Conservation (phyloP, 345 rosid genomes). For the Linum lewisii region DNA sequence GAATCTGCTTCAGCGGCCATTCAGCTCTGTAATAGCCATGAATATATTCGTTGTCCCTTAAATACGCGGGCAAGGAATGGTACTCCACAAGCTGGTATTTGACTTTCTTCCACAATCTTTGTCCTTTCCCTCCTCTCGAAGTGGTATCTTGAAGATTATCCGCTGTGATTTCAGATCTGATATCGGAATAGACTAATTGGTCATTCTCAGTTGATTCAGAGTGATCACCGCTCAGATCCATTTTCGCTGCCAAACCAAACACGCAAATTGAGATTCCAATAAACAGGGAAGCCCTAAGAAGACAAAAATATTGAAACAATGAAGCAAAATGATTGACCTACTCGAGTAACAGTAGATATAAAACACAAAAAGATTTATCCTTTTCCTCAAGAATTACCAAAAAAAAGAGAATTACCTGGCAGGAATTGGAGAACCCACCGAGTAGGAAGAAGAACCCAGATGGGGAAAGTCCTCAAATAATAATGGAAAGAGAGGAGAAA, state of each 20-base stretch:
- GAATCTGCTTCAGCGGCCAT: slow-evolving; percentile 85
- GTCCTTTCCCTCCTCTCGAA: slow-evolving; percentile 55
- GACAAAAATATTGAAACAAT: background rate
- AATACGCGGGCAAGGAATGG: slow-evolving; percentile 70
- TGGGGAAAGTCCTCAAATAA: slow-evolving; percentile 16
- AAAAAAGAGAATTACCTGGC: slow-evolving; percentile 20
- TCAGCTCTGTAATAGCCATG: slow-evolving; percentile 77
- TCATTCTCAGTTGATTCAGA: slow-evolving; percentile 34
- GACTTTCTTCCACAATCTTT: slow-evolving; percentile 75
- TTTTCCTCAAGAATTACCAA: background rate
- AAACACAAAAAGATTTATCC: too few species aligned
- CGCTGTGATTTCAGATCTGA: slow-evolving; percentile 25
- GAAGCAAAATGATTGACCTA: background rate
- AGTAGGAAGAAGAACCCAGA: slow-evolving; percentile 23
- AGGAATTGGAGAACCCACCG: slow-evolving; percentile 22
- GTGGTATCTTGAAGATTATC: slow-evolving; percentile 27
- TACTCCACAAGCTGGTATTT: slow-evolving; percentile 87
- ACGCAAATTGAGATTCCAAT: background rate
- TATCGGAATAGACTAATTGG: slow-evolving; percentile 7
- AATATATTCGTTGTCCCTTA: slow-evolving; percentile 85
- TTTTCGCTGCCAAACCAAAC: slow-evolving; percentile 18
- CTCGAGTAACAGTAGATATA: too few species aligned
- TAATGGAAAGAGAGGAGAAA: background rate
- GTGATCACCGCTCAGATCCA: slow-evolving; percentile 26
- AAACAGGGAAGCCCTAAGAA: background rate